phyloP scores from a whole-genome alignment of 805 yeast species.

The Pichia paraexigua region DNA sequence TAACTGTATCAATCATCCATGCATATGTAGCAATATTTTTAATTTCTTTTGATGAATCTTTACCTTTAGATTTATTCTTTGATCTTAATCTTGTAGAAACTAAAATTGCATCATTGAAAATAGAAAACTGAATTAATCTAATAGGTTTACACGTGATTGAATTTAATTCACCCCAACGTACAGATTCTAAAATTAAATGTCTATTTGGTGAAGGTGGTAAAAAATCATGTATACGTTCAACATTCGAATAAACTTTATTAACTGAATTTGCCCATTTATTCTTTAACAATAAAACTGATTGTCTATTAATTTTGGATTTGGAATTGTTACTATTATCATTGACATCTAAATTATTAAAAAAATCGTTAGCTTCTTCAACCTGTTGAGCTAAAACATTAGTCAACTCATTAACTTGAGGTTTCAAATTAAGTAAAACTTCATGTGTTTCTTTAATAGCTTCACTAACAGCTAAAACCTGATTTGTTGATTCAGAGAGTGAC shows the following conservation, averaged over 20 bases:
- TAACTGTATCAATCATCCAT: conserved; percentile 51
- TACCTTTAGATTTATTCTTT: conserved; percentile 10
- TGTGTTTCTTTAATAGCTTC: conserved; percentile 57
- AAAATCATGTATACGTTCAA: conserved; percentile 84
- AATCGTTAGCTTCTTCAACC: conserved; percentile 22
- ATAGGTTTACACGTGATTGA: conserved; percentile 77
- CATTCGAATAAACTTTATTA: conserved; percentile 63
- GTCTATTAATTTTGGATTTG: conserved; percentile 44
- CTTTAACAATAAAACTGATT: conserved; percentile 64
- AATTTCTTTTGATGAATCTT: neutral
- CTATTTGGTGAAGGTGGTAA: conserved; percentile 71
- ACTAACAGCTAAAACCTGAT: conserved; percentile 50
- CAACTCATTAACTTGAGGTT: conserved; percentile 52
- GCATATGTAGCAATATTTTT: conserved; percentile 60
- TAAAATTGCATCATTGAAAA: conserved; percentile 69
- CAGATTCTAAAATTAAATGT: conserved; percentile 71
- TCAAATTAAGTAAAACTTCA: conserved; percentile 51
- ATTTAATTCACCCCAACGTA: conserved; percentile 81
- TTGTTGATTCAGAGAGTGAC: conserved; percentile 55
- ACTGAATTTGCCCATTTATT: conserved; percentile 76
- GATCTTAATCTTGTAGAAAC: conserved; percentile 56
- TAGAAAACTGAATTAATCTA: conserved; percentile 65
- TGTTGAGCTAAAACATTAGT: conserved; percentile 46
- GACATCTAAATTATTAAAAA: neutral
- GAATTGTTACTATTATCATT: neutral